Base-by-base conservation (phyloP, 2,329 filamentous ascomycete species). In the Microcyclospora pomicola region DNA sequence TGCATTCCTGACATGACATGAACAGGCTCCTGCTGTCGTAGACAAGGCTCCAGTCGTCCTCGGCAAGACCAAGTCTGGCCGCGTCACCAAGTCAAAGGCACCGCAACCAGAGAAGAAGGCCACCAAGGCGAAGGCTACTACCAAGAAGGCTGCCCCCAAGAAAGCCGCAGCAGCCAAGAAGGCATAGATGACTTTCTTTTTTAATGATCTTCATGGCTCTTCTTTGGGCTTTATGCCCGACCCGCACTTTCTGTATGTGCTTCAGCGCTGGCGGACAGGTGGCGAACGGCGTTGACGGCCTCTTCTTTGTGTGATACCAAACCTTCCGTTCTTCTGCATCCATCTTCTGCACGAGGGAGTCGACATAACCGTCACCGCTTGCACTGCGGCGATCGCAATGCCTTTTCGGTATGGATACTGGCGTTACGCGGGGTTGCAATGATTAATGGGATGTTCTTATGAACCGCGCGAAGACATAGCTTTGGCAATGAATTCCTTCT, bases 31-130 rank as follows among this genome's bases (percentile, higher is more conserved):
- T 41, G 78, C 78, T 47, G 67, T 80, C 35, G 34, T n/a, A 32
- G 77, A 84, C 49, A 77, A 80, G 64, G 69, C 76, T 45, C 55
- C 65, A 15, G 76, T 77, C 54, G 70, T 80, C 35, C 65, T 86
- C 37, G 74, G 72, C 59, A 87, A 83, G 75, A 87, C 84, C 61
- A 91, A 91, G 75, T 79, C 82, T 38, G 84, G 85, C 35, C 80
- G 85, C 50, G 80, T 92, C 52, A 75, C 80, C 52, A 92, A 91
- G 75, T 67, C 71, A 15, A 65, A 69, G 29, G 64, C 67, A 40
- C 68, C 68, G 35, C 59, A 64, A 27, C 36, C 45, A 10, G 41
- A 39, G 15, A 42, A 41, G 16, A 48, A 47, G 38, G 40, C 45
- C 28, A 45, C 47, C 12, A 36, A 43, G 29, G 52, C 53, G 46